Evolutionary conservation across 305 asterid genomes (phyloP), one percentile per base, ranked within the genome.

Genomic region (Fraxinus dipetala): DNA sequence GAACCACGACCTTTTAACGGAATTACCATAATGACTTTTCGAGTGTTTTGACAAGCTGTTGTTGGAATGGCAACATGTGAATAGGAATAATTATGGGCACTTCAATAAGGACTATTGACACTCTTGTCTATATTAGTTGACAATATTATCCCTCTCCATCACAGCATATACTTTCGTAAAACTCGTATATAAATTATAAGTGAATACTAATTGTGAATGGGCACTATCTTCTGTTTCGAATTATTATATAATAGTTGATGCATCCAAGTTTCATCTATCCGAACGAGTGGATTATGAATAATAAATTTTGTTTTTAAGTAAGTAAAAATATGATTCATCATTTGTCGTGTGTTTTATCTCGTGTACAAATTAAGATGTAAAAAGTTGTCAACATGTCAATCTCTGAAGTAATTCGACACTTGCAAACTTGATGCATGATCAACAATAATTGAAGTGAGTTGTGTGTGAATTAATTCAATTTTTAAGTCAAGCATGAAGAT

Each of bases 1-100:
- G 61, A 80, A 72, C 79, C 76, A 85, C 83, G 86, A 81, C 87
- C 84, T 81, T 86, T 86, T 84, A 48, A 87, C 89, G 61, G 89
- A 88, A 80, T 84, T 78, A 83, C 79, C 77, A 87, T 86, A 79
- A 88, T 85, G 80, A 26, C 79, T 79, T 69, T 76, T 35, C 56
- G 79, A 83, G 80, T 56, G 81, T 61, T 63, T 83, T 84, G 54
- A 38, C 26, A 24, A 56, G 32, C 16, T 79, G 83, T 82, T 80
- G 79, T 34, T 18, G 34, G 31, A 32, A 72, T 14, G 30, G 51
- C 70, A 43, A 43, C 80, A 81, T 70, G 20, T 82, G 81, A 32
- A 22, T 28, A 1, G 14, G 18, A 70, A 14, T 36, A 38, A 7
- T 4, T 80, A 34, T 54, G 22, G 31, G 84, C 85, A 76, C 80